Evolutionary conservation across 306 rosid species (phyloP), one percentile per base, ranked within the genome.

Genomic region (Parietaria judaica): DNA sequence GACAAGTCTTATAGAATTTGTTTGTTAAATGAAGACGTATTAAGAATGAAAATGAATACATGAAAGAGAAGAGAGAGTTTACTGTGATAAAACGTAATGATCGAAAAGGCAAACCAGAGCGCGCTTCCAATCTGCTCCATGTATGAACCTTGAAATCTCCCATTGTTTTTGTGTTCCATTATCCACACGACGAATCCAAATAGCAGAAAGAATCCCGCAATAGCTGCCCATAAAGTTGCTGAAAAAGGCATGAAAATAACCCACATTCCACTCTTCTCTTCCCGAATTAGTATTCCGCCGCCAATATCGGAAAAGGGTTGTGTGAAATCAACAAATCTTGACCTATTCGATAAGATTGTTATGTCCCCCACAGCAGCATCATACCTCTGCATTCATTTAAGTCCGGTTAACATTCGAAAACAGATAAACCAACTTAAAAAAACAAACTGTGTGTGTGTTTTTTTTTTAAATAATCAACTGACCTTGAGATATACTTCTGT

Each of bases 401-500:
- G 31, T 23, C 31, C 31, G 31, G 31, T 23, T 23, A 23, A 2
- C 31, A 23, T 23, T 2, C 31, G 31, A 23, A 23, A 23, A 23
- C 1, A 23, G n/a, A n/a, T n/a, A n/a, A n/a, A n/a, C 7, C 31
- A 55, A 17, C 13, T 10, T 8, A 9, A 34, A 9, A 35, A 11
- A 7, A 6, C 7, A 31, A 3, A 56, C 36, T 56, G 3, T 4
- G 1, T 1, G 4, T 56, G 11, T 0, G 31, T 31, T 9, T 17
- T 17, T 17, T 5, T 54, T 6, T 9, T 31, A 1, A 8, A 4
- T 5, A 15, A 35, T 23, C 31, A 23, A 7, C 16, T 7, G 57
- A 65, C 70, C 61, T 50, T 11, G 13, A 37, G 49, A 31, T 50
- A 43, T 3, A 71, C 66, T 36, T 51, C 14, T 15, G 58, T 0